Evolutionary conservation across 2,329 filamentous ascomycete species (phyloP).

Genomic region (Fusarium heterosporum): DNA sequence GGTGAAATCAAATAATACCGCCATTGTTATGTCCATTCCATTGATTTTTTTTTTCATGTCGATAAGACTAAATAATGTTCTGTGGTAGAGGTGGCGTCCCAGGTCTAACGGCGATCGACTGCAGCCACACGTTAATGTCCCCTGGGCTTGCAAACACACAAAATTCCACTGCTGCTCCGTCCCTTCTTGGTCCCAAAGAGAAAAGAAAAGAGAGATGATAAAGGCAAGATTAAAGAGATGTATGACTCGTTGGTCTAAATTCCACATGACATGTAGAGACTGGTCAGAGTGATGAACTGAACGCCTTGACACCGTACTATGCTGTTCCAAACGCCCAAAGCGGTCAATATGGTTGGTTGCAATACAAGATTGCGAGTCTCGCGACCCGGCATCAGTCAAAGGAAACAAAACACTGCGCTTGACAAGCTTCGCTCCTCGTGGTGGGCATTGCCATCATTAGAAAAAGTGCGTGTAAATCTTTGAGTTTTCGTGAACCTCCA

Average conservation of each 20-base stretch:
- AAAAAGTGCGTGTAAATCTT: slow-evolving; percentile 99
- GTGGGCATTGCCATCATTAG: slow-evolving; percentile 67
- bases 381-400: slow-evolving; percentile 40
- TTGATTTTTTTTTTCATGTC: slow-evolving; percentile 30
- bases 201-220: slow-evolving; percentile 46
- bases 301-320: slow-evolving; percentile 70
- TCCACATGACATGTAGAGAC: slow-evolving; percentile 53
- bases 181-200: slow-evolving; percentile 25
- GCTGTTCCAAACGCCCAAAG: slow-evolving; percentile 66
- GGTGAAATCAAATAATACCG: not conserved
- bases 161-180: slow-evolving; percentile 28
- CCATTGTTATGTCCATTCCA: slow-evolving; percentile 31
- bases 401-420: slow-evolving; percentile 45
- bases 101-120: slow-evolving; percentile 27
- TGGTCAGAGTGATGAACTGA: slow-evolving; percentile 54
- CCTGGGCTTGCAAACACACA: slow-evolving; percentile 16
- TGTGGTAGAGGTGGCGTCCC: slow-evolving; percentile 40
- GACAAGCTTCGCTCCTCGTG: slow-evolving; percentile 42
- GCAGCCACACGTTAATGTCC: slow-evolving; percentile 36
- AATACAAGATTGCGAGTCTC: slow-evolving; percentile 61
- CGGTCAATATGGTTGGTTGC: slow-evolving; percentile 60
- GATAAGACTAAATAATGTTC: slow-evolving; percentile 27
- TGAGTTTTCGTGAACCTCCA: slow-evolving; percentile 99
- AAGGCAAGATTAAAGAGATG: slow-evolving; percentile 53
- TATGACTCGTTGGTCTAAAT: slow-evolving; percentile 54